Base-by-base conservation (phyloP, 345 rosid genomes). In the Citrus medica region DNA sequence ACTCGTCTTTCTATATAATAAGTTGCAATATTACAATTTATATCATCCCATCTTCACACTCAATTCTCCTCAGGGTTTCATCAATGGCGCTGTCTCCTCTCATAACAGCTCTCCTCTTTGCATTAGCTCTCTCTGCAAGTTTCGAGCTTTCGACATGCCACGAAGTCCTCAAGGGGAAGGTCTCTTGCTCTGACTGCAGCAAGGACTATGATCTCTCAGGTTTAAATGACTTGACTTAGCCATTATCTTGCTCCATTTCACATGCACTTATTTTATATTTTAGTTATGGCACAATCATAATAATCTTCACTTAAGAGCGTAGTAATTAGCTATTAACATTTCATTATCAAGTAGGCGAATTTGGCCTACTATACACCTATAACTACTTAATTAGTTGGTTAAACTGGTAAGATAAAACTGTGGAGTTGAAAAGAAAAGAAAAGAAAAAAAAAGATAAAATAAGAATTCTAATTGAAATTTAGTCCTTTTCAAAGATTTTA, bases 181-280 rank as follows among this genome's bases (percentile, higher is more conserved):
- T 92, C 78, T 82, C 94, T 61, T 95, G 98, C 81, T 82, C 83
- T 2, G 95, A 88, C 79, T 95, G 98, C 86, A 58, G 58, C 14
- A 42, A 13, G 42, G 76, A 79, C 62, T 82, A 82, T 21, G 87
- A 89, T 82, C 84, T 88, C 81, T 88, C 98, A 85, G 97, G 98
- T 95, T 17, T 10, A 10, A 42, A 4, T 10, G 40, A 32, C 74
- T 21, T 4, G 33, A 46, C 22, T 8, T 8, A 51, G 24, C 19
- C 7, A 14, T 13, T 70, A 40, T 2, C 14, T 48, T 51, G 37
- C 56, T 53, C 6, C 1, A 0, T 53, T 53, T 17, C 58, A 53
- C 58, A 53, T 17, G 58, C 58, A 53, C 21, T 51, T 51, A 4
- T 3, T 42, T 42, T 42, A 3, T 46, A 13, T 46, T 46, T 3